These are phyloP conservation scores for Colletotrichum eremochloae DNA, from an alignment of 2,329 filamentous ascomycete genomes.

Conservation along the genomic window DNA sequence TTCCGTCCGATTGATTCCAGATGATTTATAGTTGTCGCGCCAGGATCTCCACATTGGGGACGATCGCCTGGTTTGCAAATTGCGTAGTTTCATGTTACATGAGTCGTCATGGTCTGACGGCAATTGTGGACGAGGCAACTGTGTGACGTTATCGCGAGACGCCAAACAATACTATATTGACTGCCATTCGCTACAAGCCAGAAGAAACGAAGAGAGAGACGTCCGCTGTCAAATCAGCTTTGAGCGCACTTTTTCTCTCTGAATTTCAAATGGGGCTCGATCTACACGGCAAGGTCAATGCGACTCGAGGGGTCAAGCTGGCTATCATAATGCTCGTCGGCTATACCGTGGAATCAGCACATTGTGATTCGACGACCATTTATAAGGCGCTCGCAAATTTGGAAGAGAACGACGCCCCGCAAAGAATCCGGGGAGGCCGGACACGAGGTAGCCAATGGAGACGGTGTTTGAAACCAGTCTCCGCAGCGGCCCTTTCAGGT, in stretches of 20 bases:
- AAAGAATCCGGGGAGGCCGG: slow-evolving; percentile 14
- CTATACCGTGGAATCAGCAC: background rate
- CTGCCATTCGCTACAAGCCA: no score
- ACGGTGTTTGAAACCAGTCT: background rate
- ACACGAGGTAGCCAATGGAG: background rate
- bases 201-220: no score
- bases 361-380: background rate
- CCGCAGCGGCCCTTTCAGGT: no score
- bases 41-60: background rate
- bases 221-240: no score
- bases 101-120: background rate
- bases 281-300: background rate
- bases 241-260: no score
- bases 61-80: background rate
- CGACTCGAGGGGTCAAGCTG: background rate
- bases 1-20: background rate
- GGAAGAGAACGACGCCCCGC: background rate
- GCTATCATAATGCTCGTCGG: background rate
- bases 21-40: background rate
- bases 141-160: no score
- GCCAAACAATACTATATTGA: no score
- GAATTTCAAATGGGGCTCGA: background rate
- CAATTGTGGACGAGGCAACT: background rate
- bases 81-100: background rate
- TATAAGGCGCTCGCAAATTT: background rate